These are phyloP conservation scores for Boletellus sp. DNA, from an alignment of 1,284 basidiomycete species.

Conservation along the genomic window DNA sequence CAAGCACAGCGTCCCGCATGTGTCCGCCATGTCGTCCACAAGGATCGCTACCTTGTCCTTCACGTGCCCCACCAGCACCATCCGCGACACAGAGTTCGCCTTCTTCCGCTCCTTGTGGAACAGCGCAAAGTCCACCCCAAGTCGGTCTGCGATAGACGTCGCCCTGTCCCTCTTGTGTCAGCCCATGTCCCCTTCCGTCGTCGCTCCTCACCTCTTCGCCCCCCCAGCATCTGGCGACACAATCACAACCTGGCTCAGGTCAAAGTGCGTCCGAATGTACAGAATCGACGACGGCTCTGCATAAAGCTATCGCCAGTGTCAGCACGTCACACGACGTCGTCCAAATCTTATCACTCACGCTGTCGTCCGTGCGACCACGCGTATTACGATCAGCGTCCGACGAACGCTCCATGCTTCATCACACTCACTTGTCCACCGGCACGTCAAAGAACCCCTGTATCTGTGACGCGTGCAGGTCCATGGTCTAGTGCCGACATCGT, in stretches of 20 bases:
- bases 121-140: slow-evolving; percentile 97
- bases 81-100: slow-evolving; percentile 98
- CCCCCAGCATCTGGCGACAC: slow-evolving; percentile 99
- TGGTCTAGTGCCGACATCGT: slow-evolving; percentile 61
- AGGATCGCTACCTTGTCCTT: slow-evolving; percentile 93
- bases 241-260: slow-evolving; percentile 87
- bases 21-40: slow-evolving; percentile 99
- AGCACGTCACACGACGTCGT: slow-evolving; percentile 18
- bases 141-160: slow-evolving; percentile 94
- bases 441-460: slow-evolving; percentile 99
- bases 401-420: slow-evolving; percentile 4
- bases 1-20: slow-evolving; percentile 94
- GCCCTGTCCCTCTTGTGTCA: slow-evolving; percentile 54
- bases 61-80: slow-evolving; percentile 96
- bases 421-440: slow-evolving; percentile 96
- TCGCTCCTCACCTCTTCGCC: slow-evolving; percentile 78
- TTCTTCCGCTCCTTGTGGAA: slow-evolving; percentile 99
- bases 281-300: slow-evolving; percentile 96
- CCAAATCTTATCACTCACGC: slow-evolving; percentile 43
- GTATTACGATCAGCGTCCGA: slow-evolving; percentile 18
- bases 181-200: background rate
- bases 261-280: slow-evolving; percentile 92
- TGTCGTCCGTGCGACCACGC: slow-evolving; percentile 22
- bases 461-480: slow-evolving; percentile 97
- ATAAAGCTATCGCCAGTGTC: slow-evolving; percentile 68